Conservation (phyloP, 202 grass and related monocot species). For the Setaria italica region DNA sequence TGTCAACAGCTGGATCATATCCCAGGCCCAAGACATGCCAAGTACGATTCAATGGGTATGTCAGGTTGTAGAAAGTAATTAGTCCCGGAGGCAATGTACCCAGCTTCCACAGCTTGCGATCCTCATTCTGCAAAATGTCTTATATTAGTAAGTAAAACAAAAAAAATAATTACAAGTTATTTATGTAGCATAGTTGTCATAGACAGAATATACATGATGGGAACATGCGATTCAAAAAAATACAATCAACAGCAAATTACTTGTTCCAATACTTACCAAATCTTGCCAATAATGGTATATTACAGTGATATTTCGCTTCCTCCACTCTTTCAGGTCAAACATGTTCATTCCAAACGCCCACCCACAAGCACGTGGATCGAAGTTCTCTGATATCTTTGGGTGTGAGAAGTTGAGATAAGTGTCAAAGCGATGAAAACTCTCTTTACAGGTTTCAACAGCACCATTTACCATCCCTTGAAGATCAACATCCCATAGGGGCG, state of each 20-base stretch:
- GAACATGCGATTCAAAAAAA: constrained; percentile 42
- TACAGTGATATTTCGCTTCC: constrained; percentile 91
- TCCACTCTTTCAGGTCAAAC: constrained; percentile 93
- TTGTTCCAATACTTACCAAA: constrained; percentile 63
- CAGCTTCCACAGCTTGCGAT: constrained; percentile 93
- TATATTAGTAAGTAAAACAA: constrained; percentile 46
- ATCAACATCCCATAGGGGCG: constrained; percentile 81
- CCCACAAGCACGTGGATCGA: constrained; percentile 90
- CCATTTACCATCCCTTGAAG: constrained; percentile 97
- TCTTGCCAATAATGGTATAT: constrained; percentile 99
- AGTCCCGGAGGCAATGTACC: constrained; percentile 87
- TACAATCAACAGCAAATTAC: constrained; percentile 29
- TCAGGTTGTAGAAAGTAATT: constrained; percentile 99
- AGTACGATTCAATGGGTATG: constrained; percentile 74
- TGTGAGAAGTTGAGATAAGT: constrained; percentile 97
- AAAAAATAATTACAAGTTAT: constrained; percentile 27
- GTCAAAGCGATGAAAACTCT: constrained; percentile 96
- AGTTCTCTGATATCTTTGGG: constrained; percentile 85
- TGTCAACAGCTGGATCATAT: constrained; percentile 89
- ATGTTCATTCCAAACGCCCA: constrained; percentile 99
- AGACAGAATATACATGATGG: constrained; percentile 30
- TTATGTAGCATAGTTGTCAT: constrained; percentile 1
- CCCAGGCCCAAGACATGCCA: constrained; percentile 98
- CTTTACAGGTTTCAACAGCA: constrained; percentile 97
- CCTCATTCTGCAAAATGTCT: constrained; percentile 67